Evolutionary conservation across 768 basidiomycete genomes (phyloP), one percentile per base, ranked within the genome.

Genomic region (Suillus spraguei): DNA sequence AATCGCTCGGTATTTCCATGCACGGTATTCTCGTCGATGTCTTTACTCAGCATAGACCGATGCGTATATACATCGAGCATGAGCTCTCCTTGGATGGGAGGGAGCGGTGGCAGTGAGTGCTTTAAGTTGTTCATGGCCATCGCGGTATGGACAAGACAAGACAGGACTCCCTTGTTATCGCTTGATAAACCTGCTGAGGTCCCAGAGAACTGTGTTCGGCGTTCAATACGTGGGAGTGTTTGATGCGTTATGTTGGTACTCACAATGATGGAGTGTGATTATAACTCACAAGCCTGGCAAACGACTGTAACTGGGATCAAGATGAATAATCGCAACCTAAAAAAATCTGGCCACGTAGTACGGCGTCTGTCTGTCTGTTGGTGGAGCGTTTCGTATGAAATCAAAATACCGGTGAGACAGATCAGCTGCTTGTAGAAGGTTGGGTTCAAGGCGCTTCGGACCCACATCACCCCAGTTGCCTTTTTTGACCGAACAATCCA

Each of bases 1-100:
- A 92, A 81, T 52, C 90, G 85, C 28, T 85, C 82, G 24, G 79
- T 80, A 67, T 87, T 85, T 13, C 87, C 86, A 67, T 87, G 87
- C 28, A 53, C 35, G 16, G 60, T 59, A 58, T 28, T n/a, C 54
- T 74, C 74, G 20, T 72, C 67, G 47, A 82, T 80, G 5, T 81
- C 76, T 35, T 81, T 81, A 5, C 72, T 67, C 13, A 67, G 67
- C 9, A 59, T 60, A 3, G 83, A 79, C 36, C 70, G 72, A 60
- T 88, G 86, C 0, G 82, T 85, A 72, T 79, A 85, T 59, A 89
- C 80, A 66, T 88, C 86, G 61, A 90, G 81, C 55, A 86, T 71
- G 53, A 87, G 73, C 64, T 87, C 83, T 10, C 83, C 86, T 14
- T 83, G 80, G 67, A 89, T 84, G 66, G 78, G 72, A 2, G 88